Evolutionary conservation across 2,329 filamentous ascomycete species (phyloP).

Genomic region (Aspergillus candidus): DNA sequence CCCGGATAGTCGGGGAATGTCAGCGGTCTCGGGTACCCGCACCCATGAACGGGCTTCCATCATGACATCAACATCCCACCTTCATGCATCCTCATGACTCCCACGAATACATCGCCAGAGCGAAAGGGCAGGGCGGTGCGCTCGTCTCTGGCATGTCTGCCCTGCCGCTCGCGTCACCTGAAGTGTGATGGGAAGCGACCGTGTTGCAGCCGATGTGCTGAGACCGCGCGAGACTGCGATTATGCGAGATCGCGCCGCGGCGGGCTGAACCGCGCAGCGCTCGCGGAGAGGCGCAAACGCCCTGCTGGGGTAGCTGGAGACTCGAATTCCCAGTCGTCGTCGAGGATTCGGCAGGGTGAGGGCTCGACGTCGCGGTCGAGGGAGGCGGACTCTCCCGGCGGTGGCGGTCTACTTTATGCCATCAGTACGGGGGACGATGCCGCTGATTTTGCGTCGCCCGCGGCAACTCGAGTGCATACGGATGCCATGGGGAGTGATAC

Average conservation of each 20-base stretch:
- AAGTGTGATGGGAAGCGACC: conserved; percentile 45
- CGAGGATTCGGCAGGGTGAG: neutral
- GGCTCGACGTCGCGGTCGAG: no score
- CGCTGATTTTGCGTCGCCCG: no score
- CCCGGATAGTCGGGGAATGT: no score
- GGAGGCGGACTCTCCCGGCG: neutral
- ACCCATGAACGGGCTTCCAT: no score
- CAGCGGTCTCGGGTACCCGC: no score
- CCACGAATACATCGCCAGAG: no score
- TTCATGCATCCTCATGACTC: no score
- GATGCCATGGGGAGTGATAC: conserved; percentile 9
- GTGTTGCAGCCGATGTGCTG: conserved; percentile 38
- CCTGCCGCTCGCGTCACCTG: conserved; percentile 37
- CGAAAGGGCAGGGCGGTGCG: conserved; percentile 10
- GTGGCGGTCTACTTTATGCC: conserved; percentile 3
- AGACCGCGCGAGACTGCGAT: conserved; percentile 40
- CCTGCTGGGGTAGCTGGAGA: conserved; percentile 2
- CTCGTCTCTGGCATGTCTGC: conserved; percentile 23
- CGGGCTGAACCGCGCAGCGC: conserved; percentile 18
- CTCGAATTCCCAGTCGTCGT: neutral
- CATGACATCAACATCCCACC: no score
- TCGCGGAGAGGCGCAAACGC: conserved; percentile 18
- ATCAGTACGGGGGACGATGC: neutral
- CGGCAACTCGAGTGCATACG: no score
- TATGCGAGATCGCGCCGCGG: conserved; percentile 47